Conservation (phyloP, 2,329 filamentous ascomycete species). For the Neurospora crassa region DNA sequence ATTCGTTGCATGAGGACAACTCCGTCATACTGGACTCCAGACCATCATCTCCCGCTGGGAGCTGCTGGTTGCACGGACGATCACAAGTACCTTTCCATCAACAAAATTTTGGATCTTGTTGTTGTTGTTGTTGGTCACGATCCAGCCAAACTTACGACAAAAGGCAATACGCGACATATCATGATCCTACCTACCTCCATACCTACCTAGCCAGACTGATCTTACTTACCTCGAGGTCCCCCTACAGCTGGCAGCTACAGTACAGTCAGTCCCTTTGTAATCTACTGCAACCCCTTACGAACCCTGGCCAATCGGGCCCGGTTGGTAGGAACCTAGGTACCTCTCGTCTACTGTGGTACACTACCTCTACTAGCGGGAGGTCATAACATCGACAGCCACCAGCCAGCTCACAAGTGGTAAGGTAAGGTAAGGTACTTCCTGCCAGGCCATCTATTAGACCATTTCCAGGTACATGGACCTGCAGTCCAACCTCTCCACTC, state of each 20-base stretch:
- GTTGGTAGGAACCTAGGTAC: background rate
- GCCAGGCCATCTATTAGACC: background rate
- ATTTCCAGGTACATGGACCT: background rate
- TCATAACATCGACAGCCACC: background rate
- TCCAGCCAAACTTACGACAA: background rate
- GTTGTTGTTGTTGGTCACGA: background rate
- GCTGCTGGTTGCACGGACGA: background rate
- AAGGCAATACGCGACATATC: background rate
- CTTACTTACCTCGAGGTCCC: background rate
- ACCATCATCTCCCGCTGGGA: background rate
- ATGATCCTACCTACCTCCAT: no score
- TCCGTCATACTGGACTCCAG: background rate
- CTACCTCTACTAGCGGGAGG: background rate
- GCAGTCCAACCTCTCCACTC: background rate
- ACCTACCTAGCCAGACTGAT: background rate
- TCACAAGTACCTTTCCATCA: background rate
- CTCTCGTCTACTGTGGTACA: no score
- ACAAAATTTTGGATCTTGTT: background rate
- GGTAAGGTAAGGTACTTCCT: background rate
- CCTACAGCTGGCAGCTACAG: background rate
- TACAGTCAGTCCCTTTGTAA: background rate
- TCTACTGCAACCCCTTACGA: background rate
- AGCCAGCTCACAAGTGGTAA: background rate
- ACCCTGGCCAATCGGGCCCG: background rate
- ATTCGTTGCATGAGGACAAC: background rate